phyloP scores from a whole-genome alignment of 495 filamentous ascomycete genomes.

The Jackrogersella multiformis region DNA sequence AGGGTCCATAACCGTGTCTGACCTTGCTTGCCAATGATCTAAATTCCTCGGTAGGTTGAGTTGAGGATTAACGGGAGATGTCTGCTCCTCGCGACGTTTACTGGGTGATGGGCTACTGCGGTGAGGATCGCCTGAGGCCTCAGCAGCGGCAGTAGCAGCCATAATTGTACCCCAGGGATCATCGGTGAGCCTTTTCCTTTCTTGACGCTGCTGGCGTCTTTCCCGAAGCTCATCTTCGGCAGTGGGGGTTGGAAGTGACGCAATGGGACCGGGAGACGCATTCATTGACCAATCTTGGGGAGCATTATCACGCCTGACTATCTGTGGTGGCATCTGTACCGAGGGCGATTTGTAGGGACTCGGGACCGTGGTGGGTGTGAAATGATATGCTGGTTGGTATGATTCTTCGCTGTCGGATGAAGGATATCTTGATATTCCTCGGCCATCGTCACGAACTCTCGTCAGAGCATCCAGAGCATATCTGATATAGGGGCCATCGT shows the following conservation, averaged over 20 bases:
- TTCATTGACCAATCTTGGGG: constrained; percentile 21
- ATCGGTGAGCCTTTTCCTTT: background rate
- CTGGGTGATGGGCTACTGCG: background rate
- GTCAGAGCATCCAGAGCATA: constrained; percentile 60
- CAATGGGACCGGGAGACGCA: constrained; percentile 14
- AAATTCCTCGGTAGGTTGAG: constrained; percentile 30
- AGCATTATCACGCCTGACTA: background rate
- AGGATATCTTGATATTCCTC: constrained; percentile 41
- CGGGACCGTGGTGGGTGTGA: constrained; percentile 34
- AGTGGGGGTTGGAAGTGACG: constrained; percentile 2
- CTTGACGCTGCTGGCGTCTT: constrained; percentile 17
- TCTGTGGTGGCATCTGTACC: constrained; percentile 20
- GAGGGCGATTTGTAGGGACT: constrained; percentile 22
- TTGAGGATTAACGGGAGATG: background rate
- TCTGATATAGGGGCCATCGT: constrained; percentile 58
- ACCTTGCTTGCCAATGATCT: constrained; percentile 40
- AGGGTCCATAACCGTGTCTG: constrained; percentile 29
- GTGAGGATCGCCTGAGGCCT: background rate
- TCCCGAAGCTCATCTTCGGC: constrained; percentile 20
- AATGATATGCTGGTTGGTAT: constrained; percentile 21
- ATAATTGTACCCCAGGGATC: background rate
- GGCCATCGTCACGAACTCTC: constrained; percentile 41
- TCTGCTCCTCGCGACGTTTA: background rate
- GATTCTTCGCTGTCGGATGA: constrained; percentile 44
- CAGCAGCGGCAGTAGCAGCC: background rate